phyloP scores from a whole-genome alignment of 177 flowering plant genomes.

The Vitis hybrid region DNA sequence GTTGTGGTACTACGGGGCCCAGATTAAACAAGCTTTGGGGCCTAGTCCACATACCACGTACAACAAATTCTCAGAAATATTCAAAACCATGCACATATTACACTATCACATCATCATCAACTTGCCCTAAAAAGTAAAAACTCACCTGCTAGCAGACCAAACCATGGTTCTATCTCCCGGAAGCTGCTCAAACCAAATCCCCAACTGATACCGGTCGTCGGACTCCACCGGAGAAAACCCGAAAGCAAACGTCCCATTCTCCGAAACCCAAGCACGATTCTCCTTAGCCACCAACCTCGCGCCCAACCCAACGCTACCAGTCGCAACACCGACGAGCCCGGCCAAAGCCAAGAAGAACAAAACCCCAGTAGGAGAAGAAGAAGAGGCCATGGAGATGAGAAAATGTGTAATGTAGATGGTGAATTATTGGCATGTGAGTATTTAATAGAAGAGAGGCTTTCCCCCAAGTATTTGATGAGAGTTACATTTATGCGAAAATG shows the following conservation, averaged over 20 bases:
- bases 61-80: no score
- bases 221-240: conserved; percentile 51
- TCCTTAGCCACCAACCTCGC: conserved; percentile 53
- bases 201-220: conserved; percentile 41
- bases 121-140: neutral
- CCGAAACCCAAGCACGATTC: conserved; percentile 57
- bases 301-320: conserved; percentile 42
- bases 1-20: no score
- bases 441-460: no score
- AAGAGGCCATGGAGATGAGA: conserved; percentile 5
- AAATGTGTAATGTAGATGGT: neutral
- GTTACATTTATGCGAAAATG: neutral
- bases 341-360: conserved; percentile 13
- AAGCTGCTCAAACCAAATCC: conserved; percentile 71
- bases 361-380: conserved; percentile 4
- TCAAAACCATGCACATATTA: neutral
- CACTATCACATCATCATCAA: no score
- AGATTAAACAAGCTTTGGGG: no score
- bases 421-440: no score
- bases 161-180: conserved; percentile 73
- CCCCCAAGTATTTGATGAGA: no score
- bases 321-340: conserved; percentile 10
- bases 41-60: no score
- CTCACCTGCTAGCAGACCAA: conserved; percentile 85
- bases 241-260: conserved; percentile 78